These are phyloP conservation scores for Streptanthus diversifolius DNA, from an alignment of 345 rosid genomes.

Conservation along the genomic window DNA sequence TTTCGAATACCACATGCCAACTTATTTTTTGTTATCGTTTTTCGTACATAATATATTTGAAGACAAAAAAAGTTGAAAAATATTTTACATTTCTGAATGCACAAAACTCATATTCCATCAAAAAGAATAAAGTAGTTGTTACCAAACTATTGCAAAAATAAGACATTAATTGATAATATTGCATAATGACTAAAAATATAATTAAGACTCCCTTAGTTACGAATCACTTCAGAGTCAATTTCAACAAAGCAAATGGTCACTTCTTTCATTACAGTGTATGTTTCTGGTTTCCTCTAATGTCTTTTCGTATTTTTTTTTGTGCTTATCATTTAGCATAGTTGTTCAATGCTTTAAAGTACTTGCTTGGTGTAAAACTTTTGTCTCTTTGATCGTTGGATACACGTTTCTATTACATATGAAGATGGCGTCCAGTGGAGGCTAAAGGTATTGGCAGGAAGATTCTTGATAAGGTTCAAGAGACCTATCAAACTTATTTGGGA, in stretches of 20 bases:
- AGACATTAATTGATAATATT: too few relatives aligned
- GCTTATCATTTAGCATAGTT: neutral
- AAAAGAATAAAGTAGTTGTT: too few relatives aligned
- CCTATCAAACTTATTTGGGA: conserved; percentile 50
- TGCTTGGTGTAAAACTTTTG: neutral
- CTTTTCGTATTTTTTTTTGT: neutral
- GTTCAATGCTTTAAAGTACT: neutral
- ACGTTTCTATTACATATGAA: conserved; percentile 70
- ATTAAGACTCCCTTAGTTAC: conserved; percentile 49
- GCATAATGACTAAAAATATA: too few relatives aligned
- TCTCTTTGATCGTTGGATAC: conserved; percentile 12
- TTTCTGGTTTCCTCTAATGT: neutral
- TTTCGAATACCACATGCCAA: too few relatives aligned
- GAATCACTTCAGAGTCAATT: conserved; percentile 75
- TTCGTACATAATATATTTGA: too few relatives aligned
- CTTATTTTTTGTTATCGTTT: too few relatives aligned
- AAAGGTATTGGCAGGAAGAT: conserved; percentile 72
- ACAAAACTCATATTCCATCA: too few relatives aligned
- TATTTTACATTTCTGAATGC: too few relatives aligned
- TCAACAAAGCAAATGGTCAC: conserved; percentile 43
- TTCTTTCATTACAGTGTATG: conserved; percentile 82
- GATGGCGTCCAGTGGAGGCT: conserved; percentile 82
- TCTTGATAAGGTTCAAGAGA: conserved; percentile 65
- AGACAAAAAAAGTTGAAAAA: too few relatives aligned
- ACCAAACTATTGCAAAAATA: too few relatives aligned